Base-by-base conservation (phyloP, 306 rosid species). In the Castanea crenata region DNA sequence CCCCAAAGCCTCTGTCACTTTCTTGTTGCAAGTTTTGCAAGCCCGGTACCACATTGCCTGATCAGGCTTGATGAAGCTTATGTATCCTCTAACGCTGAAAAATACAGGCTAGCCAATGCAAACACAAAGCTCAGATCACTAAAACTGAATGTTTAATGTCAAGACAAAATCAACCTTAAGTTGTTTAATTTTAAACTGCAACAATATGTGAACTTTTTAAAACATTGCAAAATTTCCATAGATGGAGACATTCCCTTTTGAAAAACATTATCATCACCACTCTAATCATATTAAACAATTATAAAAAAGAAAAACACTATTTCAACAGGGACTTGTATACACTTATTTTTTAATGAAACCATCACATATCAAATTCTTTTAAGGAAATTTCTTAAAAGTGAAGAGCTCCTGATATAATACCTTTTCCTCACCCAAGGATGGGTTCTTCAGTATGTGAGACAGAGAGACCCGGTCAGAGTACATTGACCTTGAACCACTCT, bases 31-130 rank as follows among this genome's bases (percentile, higher is more conserved):
- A 27, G 88, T 88, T 84, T 87, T 90, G 79, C 99, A 95, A 59
- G 98, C 98, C 1, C 93, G 92, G 74, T 95, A 95, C 97, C 94
- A 95, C 96, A 93, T 89, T 51, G 94, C 81, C 81, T 95, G 99
- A 9, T 95, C 99, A 74, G 96, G 90, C 83, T 58, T 93, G 57
- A 95, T 86, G 27, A 74, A 89, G 80, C 92, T 90, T 51, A 95
- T 83, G 55, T 83, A 84, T 11, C 85, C 98, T 87, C 87, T 93
- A 11, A 91, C 51, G 72, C 93, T 93, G 84, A 91, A 95, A 81
- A 73, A 82, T 34, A 73, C 89, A 12, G 99, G 94, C 99, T 92
- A 88, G 67, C 29, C 23, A 86, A 55, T 85, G 29, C 51, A 59
- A 69, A 3, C 80, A 38, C n/a, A 51, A 71, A 46, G 12, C 5